phyloP scores from a whole-genome alignment of 257 asterid species.

The Coffea canephora region DNA sequence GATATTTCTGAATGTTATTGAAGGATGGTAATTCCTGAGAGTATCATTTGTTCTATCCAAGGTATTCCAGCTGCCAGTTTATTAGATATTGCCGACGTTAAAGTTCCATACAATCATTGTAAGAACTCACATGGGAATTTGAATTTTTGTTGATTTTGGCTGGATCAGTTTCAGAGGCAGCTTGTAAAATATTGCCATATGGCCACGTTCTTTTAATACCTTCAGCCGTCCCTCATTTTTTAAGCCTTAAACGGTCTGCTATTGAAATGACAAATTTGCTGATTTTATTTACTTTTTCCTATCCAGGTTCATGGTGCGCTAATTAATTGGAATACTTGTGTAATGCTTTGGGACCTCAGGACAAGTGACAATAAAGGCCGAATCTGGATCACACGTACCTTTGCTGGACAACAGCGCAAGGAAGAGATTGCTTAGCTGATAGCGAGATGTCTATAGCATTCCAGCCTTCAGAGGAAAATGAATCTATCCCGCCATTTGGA shows the following conservation, averaged over 20 bases:
- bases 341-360: not conserved
- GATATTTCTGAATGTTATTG: not conserved
- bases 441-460: slow-evolving; percentile 7
- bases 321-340: not conserved
- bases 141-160: not conserved
- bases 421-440: not conserved
- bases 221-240: not conserved
- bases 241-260: not conserved
- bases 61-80: too few relatives aligned
- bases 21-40: not conserved
- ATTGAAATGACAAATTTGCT: not conserved
- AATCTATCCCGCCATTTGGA: not conserved
- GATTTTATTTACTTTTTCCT: not conserved
- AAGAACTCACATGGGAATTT: not conserved
- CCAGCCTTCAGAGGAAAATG: not conserved
- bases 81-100: not conserved
- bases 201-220: not conserved
- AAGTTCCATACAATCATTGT: not conserved
- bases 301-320: slow-evolving; percentile 18
- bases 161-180: not conserved
- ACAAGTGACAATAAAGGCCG: not conserved
- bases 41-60: not conserved
- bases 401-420: not conserved
- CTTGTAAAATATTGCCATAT: not conserved
- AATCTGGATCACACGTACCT: not conserved